phyloP scores from a whole-genome alignment of 148 eudicot species.

The Diospyros lotus region DNA sequence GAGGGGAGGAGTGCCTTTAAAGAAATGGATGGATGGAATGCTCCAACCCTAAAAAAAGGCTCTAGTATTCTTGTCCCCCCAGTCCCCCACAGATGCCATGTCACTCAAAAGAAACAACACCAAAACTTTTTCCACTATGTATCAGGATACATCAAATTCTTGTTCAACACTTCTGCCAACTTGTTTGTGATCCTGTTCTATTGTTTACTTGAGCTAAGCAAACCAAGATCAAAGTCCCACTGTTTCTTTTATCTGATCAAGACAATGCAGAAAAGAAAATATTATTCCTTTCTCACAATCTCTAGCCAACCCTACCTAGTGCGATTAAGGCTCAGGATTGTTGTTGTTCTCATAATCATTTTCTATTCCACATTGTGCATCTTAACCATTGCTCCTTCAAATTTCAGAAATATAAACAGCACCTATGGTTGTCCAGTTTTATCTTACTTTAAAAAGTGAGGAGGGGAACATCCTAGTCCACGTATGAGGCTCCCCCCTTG shows the following conservation, averaged over 20 bases:
- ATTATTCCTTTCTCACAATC: neutral
- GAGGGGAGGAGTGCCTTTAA: no score
- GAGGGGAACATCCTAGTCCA: no score
- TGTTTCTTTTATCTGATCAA: neutral
- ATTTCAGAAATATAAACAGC: neutral
- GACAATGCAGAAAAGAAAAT: neutral
- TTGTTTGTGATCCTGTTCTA: neutral
- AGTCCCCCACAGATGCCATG: neutral
- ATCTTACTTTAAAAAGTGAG: neutral
- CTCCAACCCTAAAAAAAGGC: no score
- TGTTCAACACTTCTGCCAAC: neutral
- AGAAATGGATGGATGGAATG: no score
- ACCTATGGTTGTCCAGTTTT: neutral
- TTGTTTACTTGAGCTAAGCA: neutral
- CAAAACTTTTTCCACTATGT: neutral
- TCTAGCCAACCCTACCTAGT: slow-evolving; percentile 7
- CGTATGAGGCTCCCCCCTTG: no score
- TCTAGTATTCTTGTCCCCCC: no score
- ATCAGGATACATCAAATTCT: neutral
- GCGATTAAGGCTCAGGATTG: neutral
- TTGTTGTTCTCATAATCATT: neutral
- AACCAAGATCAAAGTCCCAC: neutral
- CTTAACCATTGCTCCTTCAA: slow-evolving; percentile 1
- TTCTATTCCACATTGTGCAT: neutral
- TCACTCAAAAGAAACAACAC: neutral